Percentiles rank a stretch among this genome's conserved stretches.
Evolutionary conservation across 164 flowering plant genomes (phyloP).

Genomic region (Buxus sempervirens): DNA sequence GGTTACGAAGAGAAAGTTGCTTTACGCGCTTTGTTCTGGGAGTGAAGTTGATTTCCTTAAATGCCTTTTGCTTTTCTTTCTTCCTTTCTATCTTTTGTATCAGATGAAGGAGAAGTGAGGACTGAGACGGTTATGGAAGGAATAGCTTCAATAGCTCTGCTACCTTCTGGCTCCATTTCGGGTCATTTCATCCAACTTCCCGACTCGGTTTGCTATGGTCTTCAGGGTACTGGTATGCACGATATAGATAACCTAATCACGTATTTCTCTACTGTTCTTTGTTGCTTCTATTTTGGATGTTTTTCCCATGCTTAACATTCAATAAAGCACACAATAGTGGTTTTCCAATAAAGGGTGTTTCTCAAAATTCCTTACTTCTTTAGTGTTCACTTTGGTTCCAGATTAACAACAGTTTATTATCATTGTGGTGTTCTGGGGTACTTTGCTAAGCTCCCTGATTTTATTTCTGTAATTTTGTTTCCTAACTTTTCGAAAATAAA

Average conservation of each 20-base stretch:
- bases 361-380: neutral
- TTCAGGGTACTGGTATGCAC: constrained; percentile 79
- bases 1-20: neutral
- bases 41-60: neutral
- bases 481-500: too few species aligned
- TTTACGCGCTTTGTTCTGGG: too few species aligned
- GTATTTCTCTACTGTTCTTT: neutral
- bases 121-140: constrained; percentile 67
- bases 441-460: too few species aligned
- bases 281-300: neutral
- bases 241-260: neutral
- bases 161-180: constrained; percentile 82
- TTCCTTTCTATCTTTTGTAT: neutral
- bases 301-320: neutral
- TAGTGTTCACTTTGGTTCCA: neutral
- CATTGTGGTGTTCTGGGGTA: too few species aligned
- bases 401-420: too few species aligned
- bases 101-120: constrained; percentile 22
- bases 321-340: neutral
- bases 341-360: neutral
- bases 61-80: neutral
- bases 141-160: constrained; percentile 81
- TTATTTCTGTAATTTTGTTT: too few species aligned
- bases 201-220: constrained; percentile 81
- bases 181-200: constrained; percentile 92